Conservation (phyloP, 2,329 filamentous ascomycete genomes). For the Alternaria sp. region DNA sequence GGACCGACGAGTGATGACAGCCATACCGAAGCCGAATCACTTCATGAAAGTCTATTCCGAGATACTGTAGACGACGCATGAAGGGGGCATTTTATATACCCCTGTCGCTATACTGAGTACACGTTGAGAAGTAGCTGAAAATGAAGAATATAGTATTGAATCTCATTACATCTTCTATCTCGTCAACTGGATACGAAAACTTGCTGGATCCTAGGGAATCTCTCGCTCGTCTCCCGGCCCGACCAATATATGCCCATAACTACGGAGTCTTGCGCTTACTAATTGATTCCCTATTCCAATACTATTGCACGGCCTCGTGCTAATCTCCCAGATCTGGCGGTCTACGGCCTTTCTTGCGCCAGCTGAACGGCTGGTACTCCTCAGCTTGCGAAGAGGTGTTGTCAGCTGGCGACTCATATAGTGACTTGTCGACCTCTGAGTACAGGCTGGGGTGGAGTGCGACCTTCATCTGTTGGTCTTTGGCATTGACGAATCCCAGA, state of each 20-base stretch:
- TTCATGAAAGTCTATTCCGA: background rate
- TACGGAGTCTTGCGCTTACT: background rate
- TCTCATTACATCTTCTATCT: background rate
- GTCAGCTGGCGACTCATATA: background rate
- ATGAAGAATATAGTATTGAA: background rate
- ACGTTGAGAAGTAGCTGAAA: background rate
- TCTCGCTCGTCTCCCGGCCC: background rate
- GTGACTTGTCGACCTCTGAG: background rate
- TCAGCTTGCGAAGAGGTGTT: background rate
- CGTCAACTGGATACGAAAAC: background rate
- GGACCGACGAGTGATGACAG: background rate
- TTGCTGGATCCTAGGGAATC: background rate
- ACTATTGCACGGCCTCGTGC: background rate
- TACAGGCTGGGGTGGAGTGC: constrained; percentile 3
- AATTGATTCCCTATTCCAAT: background rate
- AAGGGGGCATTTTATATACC: background rate
- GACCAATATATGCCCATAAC: background rate
- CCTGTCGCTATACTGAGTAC: background rate
- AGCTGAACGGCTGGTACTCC: background rate
- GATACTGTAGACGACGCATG: background rate
- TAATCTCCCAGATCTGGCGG: background rate
- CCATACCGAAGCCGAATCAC: background rate
- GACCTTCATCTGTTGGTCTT: constrained; percentile 1
- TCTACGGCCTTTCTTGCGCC: background rate
- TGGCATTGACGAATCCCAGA: background rate